Conservation (phyloP, 192 early-diverging fungal genomes). For the Coemansia sp. region DNA sequence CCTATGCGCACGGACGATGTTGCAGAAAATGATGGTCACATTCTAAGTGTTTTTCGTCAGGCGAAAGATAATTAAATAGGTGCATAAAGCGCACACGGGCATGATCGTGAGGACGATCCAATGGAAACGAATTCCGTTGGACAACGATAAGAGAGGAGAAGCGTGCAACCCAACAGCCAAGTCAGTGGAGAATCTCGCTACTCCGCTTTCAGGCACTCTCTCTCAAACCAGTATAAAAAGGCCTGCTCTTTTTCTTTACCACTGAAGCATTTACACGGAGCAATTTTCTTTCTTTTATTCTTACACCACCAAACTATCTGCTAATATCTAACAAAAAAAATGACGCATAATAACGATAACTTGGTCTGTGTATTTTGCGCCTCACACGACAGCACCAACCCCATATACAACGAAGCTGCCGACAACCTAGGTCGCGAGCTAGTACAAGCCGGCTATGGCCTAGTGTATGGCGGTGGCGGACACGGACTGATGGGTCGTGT, state of each 20-base stretch:
- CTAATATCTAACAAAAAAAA: neutral
- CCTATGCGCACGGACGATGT: neutral
- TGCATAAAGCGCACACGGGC: neutral
- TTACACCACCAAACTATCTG: neutral
- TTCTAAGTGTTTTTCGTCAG: neutral
- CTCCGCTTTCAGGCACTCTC: neutral
- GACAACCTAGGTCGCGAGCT: conserved; percentile 60
- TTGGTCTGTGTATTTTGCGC: conserved; percentile 56
- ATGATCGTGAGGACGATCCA: neutral
- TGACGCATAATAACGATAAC: conserved; percentile 8
- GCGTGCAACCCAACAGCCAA: neutral
- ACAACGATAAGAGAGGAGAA: neutral
- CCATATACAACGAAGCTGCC: conserved; percentile 27
- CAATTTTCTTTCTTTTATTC: neutral
- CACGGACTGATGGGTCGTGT: conserved; percentile 83
- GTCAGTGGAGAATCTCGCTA: neutral
- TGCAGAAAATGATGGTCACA: neutral
- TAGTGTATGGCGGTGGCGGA: conserved; percentile 72
- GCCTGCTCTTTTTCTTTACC: neutral
- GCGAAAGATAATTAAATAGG: neutral
- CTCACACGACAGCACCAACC: conserved; percentile 32
- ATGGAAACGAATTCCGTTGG: neutral
- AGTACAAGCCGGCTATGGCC: conserved; percentile 59
- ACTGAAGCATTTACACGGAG: neutral
- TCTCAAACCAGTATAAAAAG: neutral